phyloP scores from a whole-genome alignment of 306 rosid species.

The Fagus sylvatica region DNA sequence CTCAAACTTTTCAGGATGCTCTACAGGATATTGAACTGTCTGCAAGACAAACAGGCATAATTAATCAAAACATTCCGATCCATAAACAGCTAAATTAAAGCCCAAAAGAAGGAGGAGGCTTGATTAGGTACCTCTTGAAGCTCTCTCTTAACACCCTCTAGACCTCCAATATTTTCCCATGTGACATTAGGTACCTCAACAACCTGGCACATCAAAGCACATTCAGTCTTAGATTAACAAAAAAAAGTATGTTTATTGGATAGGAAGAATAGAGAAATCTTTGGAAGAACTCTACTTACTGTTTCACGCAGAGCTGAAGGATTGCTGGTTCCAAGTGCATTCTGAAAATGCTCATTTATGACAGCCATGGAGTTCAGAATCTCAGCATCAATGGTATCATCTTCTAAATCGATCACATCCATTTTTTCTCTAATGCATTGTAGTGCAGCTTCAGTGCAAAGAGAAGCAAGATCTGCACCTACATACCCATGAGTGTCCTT shows the following conservation, averaged over 20 bases:
- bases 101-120: too few relatives aligned
- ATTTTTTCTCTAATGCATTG: neutral
- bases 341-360: neutral
- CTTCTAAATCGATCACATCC: neutral
- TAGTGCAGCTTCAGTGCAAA: neutral
- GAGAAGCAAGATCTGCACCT: neutral
- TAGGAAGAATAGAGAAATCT: too few relatives aligned
- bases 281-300: neutral
- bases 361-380: neutral
- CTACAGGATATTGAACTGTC: neutral
- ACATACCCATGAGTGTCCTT: neutral
- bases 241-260: too few relatives aligned
- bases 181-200: neutral
- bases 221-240: too few relatives aligned
- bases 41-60: neutral
- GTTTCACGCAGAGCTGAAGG: neutral
- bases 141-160: neutral
- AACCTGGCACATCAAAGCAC: neutral
- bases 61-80: too few relatives aligned
- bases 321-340: neutral
- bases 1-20: neutral
- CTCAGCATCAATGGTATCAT: neutral
- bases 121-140: neutral
- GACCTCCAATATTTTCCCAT: neutral
- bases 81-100: too few relatives aligned